A percentile compares a stretch with the other conserved stretches of the same genome.
Conservation (phyloP, 495 filamentous ascomycete species). For the Talaromyces trachyspermus region DNA sequence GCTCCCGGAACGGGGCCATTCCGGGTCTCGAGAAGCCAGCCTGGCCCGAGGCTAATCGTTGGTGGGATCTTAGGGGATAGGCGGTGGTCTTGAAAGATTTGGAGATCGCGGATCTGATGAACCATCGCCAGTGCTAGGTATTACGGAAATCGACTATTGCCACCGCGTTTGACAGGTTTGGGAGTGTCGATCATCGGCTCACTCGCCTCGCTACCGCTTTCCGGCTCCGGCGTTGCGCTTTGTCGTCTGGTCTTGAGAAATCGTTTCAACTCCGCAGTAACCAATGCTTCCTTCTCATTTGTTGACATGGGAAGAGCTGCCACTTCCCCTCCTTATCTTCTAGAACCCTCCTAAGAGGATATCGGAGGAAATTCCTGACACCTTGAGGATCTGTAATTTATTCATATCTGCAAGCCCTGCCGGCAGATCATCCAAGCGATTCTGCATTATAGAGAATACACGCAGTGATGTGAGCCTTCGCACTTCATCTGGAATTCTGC, state of each 20-base stretch:
- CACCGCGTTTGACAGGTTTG: constrained; percentile 63
- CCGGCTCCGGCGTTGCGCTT: constrained; percentile 47
- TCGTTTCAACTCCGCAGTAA: constrained; percentile 68
- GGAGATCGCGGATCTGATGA: constrained; percentile 52
- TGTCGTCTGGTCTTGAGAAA: constrained; percentile 58
- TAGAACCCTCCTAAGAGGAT: constrained; percentile 38
- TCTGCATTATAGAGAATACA: constrained; percentile 73
- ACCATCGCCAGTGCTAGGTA: constrained; percentile 52
- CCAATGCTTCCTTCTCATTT: constrained; percentile 56
- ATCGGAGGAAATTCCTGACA: constrained; percentile 69
- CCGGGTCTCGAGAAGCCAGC: constrained; percentile 58
- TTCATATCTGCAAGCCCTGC: constrained; percentile 80
- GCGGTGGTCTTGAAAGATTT: constrained; percentile 57
- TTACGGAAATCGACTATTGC: constrained; percentile 76
- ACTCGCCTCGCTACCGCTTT: constrained; percentile 54
- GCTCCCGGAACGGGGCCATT: constrained; percentile 53
- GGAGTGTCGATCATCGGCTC: constrained; percentile 59
- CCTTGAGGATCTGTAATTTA: constrained; percentile 77
- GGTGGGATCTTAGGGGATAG: constrained; percentile 72
- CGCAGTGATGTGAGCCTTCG: constrained; percentile 67
- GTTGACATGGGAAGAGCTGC: constrained; percentile 39
- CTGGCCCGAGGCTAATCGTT: constrained; percentile 69
- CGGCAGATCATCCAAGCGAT: constrained; percentile 76
- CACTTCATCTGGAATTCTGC: constrained; percentile 68
- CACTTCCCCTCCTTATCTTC: constrained; percentile 37